phyloP scores from a whole-genome alignment of 1,139 yeast species.

The Yamadazyma oceani region DNA sequence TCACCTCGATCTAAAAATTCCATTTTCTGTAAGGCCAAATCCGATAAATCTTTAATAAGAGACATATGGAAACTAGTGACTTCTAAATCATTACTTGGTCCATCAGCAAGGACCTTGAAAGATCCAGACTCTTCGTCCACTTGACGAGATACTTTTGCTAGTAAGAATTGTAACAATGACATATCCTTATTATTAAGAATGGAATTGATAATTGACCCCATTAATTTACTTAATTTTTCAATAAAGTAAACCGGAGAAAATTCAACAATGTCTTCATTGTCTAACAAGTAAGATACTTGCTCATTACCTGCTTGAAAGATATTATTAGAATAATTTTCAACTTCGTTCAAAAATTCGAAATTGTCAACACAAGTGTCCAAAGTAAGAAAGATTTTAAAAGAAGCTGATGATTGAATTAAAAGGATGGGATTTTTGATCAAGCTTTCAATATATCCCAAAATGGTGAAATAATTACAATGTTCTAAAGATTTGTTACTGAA shows the following conservation, averaged over 20 bases:
- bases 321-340: conserved; percentile 35
- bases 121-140: conserved; percentile 17
- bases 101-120: conserved; percentile 8
- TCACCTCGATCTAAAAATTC: conserved; percentile 48
- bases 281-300: conserved; percentile 27
- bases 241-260: conserved; percentile 46
- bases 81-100: conserved; percentile 16
- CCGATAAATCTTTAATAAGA: conserved; percentile 31
- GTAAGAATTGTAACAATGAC: conserved; percentile 32
- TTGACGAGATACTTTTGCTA: conserved; percentile 25
- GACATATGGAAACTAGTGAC: conserved; percentile 27
- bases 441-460: conserved; percentile 49
- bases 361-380: conserved; percentile 43
- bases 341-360: conserved; percentile 39
- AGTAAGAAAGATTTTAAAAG: conserved; percentile 34
- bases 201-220: conserved; percentile 33
- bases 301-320: conserved; percentile 20
- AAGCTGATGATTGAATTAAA: conserved; percentile 26
- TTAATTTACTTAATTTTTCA: conserved; percentile 43
- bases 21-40: conserved; percentile 40
- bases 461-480: conserved; percentile 41
- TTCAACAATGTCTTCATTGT: conserved; percentile 30
- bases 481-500: conserved; percentile 25
- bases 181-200: conserved; percentile 26
- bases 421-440: conserved; percentile 35